A percentile compares a stretch with the other conserved stretches of the same genome.
phyloP scores from a whole-genome alignment of 495 filamentous ascomycete genomes.

The Apodospora peruviana region DNA sequence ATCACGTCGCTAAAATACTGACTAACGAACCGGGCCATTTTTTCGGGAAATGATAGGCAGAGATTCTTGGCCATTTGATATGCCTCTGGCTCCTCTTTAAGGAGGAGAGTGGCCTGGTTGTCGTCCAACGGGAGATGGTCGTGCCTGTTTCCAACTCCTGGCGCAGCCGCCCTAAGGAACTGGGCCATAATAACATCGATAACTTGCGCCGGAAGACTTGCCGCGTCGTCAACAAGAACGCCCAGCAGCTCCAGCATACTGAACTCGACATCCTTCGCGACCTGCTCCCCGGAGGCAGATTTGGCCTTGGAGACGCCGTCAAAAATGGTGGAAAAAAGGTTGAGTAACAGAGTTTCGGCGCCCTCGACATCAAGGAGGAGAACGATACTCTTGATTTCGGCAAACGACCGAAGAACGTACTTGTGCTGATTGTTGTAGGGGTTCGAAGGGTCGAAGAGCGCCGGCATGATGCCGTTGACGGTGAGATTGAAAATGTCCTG shows the following conservation, averaged over 20 bases:
- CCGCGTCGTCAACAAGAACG: constrained; percentile 80
- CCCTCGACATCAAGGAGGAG: constrained; percentile 86
- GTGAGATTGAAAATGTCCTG: constrained; percentile 94
- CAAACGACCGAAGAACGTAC: constrained; percentile 81
- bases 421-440: constrained; percentile 90
- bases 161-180: constrained; percentile 80
- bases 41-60: constrained; percentile 83
- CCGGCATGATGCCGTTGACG: constrained; percentile 73
- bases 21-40: constrained; percentile 88
- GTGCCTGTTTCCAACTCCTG: constrained; percentile 51
- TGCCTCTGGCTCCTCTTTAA: constrained; percentile 82
- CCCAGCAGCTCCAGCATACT: constrained; percentile 83
- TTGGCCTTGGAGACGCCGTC: constrained; percentile 83
- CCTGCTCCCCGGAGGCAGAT: constrained; percentile 65
- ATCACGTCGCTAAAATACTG: constrained; percentile 98
- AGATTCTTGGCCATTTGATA: constrained; percentile 96
- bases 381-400: constrained; percentile 89
- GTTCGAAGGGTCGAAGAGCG: constrained; percentile 80
- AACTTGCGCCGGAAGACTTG: constrained; percentile 70
- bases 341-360: constrained; percentile 66
- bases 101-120: constrained; percentile 66
- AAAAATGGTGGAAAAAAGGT: constrained; percentile 82
- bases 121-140: constrained; percentile 33
- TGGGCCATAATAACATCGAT: constrained; percentile 94
- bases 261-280: constrained; percentile 86